These are phyloP conservation scores for Schizopora paradoxa DNA, from an alignment of 1,284 basidiomycete species.

Conservation along the genomic window DNA sequence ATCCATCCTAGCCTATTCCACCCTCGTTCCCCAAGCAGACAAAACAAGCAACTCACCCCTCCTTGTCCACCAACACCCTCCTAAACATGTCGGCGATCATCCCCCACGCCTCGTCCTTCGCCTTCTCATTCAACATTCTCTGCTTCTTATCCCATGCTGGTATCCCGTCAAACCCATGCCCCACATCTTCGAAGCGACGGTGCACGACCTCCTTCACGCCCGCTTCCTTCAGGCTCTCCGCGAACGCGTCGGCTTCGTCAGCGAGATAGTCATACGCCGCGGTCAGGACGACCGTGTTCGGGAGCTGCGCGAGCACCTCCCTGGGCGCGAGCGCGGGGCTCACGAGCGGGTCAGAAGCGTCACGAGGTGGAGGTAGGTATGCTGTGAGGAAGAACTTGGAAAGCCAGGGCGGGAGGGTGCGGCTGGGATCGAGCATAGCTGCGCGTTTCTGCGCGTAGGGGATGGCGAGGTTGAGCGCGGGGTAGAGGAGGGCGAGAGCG, in stretches of 20 bases:
- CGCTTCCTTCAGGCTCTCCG: constrained; percentile 15
- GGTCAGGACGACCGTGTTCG: constrained; percentile 22
- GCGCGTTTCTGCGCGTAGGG: constrained; percentile 24
- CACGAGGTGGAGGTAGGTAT: constrained; percentile 23
- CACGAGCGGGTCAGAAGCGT: constrained; percentile 18
- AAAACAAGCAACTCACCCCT: no score
- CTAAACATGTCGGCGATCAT: constrained; percentile 22
- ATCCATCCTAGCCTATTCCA: no score
- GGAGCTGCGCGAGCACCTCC: constrained; percentile 18
- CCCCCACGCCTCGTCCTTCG: constrained; percentile 24
- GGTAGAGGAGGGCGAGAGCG: constrained; percentile 22
- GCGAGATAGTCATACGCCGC: constrained; percentile 25
- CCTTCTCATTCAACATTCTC: constrained; percentile 18
- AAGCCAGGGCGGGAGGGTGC: constrained; percentile 22
- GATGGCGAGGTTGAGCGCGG: constrained; percentile 21
- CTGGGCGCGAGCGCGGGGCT: constrained; percentile 22
- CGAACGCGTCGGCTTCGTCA: constrained; percentile 23
- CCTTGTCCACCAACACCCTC: constrained; percentile 17
- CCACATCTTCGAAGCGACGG: constrained; percentile 21
- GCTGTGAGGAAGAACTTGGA: constrained; percentile 22
- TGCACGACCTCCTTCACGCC: constrained; percentile 17
- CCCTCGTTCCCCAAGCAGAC: no score
- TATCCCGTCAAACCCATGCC: constrained; percentile 25
- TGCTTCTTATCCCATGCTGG: constrained; percentile 20
- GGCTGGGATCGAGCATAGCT: constrained; percentile 20